Evolutionary conservation across 768 basidiomycete species (phyloP).

Genomic region (Lactarius indigo): DNA sequence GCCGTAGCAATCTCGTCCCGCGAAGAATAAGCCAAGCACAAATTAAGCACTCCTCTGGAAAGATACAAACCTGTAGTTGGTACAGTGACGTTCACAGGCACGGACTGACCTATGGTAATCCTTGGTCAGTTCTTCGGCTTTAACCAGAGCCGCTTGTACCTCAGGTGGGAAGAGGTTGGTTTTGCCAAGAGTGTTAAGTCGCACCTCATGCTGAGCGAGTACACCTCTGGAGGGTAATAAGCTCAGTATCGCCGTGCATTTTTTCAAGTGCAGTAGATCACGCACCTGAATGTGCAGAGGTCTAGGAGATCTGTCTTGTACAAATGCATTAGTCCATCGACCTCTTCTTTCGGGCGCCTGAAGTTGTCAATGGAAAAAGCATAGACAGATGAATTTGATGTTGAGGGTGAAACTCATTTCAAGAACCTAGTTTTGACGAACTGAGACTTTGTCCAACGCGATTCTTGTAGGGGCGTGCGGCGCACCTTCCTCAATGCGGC

Average conservation of each 20-base stretch:
- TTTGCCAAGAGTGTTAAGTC: constrained; percentile 78
- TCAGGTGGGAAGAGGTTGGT: constrained; percentile 69
- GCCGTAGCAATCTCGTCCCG: constrained; percentile 89
- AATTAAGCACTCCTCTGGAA: constrained; percentile 77
- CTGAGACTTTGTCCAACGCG: background rate
- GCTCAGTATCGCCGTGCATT: background rate
- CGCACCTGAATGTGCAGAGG: constrained; percentile 78
- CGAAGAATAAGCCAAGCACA: constrained; percentile 90
- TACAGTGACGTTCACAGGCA: background rate
- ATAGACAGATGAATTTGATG: constrained; percentile 82
- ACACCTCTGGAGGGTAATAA: constrained; percentile 54
- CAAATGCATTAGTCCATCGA: constrained; percentile 79
- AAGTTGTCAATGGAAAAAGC: constrained; percentile 99
- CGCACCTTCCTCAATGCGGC: constrained; percentile 71
- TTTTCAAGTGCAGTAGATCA: background rate
- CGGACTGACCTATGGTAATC: constrained; percentile 60
- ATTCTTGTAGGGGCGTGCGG: background rate
- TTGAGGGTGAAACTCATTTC: constrained; percentile 80
- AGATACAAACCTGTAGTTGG: background rate
- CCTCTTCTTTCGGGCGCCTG: constrained; percentile 80
- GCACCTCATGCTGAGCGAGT: constrained; percentile 78
- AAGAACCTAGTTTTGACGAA: constrained; percentile 53
- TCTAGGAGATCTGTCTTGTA: constrained; percentile 75
- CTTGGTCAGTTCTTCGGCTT: constrained; percentile 74
- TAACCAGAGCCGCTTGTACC: constrained; percentile 64